Conservation (phyloP, 164 flowering plant species). For the Protea cynaroides region DNA sequence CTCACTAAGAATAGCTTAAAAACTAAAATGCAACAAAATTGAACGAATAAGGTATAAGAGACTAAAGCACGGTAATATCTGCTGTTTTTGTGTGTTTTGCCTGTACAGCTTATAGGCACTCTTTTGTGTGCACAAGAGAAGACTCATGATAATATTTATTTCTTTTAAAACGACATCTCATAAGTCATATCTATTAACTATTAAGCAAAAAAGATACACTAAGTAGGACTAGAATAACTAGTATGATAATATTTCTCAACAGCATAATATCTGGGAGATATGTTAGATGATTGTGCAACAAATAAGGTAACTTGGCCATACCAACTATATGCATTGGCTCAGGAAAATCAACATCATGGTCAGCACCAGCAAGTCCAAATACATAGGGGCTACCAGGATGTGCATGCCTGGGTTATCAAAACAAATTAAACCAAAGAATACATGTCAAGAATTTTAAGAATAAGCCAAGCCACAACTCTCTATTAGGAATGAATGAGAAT, state of each 20-base stretch:
- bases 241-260: background rate
- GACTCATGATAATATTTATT: no score
- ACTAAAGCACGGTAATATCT: no score
- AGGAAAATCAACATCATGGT: conserved; percentile 93
- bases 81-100: no score
- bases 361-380: conserved; percentile 90
- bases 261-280: background rate
- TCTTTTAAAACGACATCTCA: no score
- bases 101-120: no score
- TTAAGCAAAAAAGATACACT: background rate
- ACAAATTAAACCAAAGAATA: conserved; percentile 17
- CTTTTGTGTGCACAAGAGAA: no score
- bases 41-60: no score
- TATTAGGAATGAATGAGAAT: background rate
- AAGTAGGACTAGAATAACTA: no score
- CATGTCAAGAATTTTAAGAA: conserved; percentile 3
- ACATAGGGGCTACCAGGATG: conserved; percentile 99
- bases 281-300: background rate
- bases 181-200: no score
- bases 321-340: conserved; percentile 99
- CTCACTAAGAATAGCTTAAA: no score
- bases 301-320: conserved; percentile 22
- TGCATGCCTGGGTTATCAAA: conserved; percentile 69
- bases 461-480: background rate
- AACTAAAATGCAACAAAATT: no score